Conservation (phyloP, 768 basidiomycete species). For the Vishniacozyma victoriae region DNA sequence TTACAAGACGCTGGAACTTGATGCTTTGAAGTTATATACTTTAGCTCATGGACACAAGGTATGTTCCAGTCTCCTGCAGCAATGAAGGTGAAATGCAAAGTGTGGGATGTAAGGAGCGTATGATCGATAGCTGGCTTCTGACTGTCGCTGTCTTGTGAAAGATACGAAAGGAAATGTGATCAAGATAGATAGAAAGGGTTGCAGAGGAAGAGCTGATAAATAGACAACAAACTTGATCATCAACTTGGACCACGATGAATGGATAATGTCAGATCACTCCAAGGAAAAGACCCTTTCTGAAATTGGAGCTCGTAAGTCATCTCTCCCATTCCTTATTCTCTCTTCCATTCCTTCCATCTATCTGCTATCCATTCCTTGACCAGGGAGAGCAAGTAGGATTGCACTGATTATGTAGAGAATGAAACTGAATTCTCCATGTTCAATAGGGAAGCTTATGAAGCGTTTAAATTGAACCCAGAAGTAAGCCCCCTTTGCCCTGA, state of each 20-base stretch:
- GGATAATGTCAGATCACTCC: slow-evolving; percentile 70
- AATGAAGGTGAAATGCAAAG: not conserved
- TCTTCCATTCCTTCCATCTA: not conserved
- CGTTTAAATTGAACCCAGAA: slow-evolving; percentile 76
- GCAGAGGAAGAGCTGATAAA: too few relatives aligned
- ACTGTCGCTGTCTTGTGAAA: not conserved
- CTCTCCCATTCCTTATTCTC: not conserved
- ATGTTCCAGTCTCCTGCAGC: slow-evolving; percentile 3
- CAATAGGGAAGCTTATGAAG: slow-evolving; percentile 66
- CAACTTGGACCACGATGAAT: slow-evolving; percentile 85
- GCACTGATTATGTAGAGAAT: slow-evolving; percentile 59
- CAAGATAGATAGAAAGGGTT: too few relatives aligned
- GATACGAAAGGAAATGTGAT: too few relatives aligned
- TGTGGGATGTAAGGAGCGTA: not conserved
- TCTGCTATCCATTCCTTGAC: not conserved
- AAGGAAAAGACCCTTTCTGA: slow-evolving; percentile 64
- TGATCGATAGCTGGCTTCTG: not conserved
- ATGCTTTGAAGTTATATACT: slow-evolving; percentile 90
- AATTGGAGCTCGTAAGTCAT: slow-evolving; percentile 65
- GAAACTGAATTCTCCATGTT: slow-evolving; percentile 95
- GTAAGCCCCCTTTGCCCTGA: slow-evolving; percentile 48
- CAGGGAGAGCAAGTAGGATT: not conserved
- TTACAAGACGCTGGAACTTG: slow-evolving; percentile 67
- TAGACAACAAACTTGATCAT: slow-evolving; percentile 97
- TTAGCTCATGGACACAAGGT: slow-evolving; percentile 94